These are phyloP conservation scores for Elaphomyces granulatus DNA, from an alignment of 495 filamentous ascomycete genomes.

Conservation along the genomic window DNA sequence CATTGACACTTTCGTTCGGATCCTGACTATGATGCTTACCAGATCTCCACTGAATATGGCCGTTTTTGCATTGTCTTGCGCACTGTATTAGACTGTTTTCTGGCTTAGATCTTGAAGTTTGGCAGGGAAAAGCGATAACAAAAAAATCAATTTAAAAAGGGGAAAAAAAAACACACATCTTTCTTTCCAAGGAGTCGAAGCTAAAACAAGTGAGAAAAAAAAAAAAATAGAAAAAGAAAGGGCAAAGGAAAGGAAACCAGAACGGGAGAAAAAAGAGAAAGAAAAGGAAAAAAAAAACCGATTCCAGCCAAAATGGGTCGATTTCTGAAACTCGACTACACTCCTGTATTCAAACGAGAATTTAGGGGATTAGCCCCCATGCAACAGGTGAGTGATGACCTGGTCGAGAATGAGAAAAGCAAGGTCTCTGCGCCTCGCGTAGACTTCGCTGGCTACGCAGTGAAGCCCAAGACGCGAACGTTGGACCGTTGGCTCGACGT, in stretches of 20 bases:
- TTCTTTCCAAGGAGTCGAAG: background rate
- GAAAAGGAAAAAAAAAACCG: background rate
- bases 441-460: slow-evolving; percentile 10
- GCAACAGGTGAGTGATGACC: slow-evolving; percentile 4
- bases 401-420: slow-evolving; percentile 3
- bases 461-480: slow-evolving; percentile 8
- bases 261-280: background rate
- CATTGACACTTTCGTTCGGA: too few species aligned
- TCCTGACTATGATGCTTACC: too few species aligned
- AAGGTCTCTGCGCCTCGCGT: background rate
- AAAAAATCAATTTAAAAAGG: too few species aligned
- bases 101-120: too few species aligned
- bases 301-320: background rate
- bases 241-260: background rate
- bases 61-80: too few species aligned
- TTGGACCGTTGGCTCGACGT: slow-evolving; percentile 23
- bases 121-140: too few species aligned
- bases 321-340: background rate
- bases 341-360: slow-evolving; percentile 1
- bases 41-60: too few species aligned
- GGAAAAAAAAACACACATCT: too few species aligned
- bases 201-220: background rate
- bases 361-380: slow-evolving; percentile 13
- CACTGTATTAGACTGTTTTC: too few species aligned
- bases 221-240: background rate